phyloP scores from a whole-genome alignment of 164 flowering plant species.

The Annona squamosa region DNA sequence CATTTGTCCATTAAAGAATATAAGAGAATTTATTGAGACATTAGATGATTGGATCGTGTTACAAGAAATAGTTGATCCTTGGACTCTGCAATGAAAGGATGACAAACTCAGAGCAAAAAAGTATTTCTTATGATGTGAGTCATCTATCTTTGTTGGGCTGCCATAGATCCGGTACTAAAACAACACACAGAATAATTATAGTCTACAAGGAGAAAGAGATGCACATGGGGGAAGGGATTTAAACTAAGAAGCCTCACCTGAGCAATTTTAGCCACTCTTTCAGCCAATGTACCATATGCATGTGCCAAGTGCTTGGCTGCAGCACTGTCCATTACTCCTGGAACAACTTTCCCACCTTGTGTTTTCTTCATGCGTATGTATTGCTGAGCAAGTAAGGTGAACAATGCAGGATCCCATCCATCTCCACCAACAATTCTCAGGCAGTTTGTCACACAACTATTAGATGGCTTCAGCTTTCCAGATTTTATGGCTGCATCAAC shows the following conservation, averaged over 20 bases:
- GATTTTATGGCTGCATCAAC: constrained; percentile 82
- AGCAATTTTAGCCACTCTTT: constrained; percentile 78
- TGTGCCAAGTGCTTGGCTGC: constrained; percentile 89
- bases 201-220: too few species aligned
- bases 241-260: constrained; percentile 48
- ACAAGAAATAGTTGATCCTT: too few species aligned
- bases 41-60: too few species aligned
- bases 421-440: constrained; percentile 73
- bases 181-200: too few species aligned
- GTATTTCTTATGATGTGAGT: too few species aligned
- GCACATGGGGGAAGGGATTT: not conserved
- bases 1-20: too few species aligned
- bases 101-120: too few species aligned
- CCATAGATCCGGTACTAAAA: too few species aligned
- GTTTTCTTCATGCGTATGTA: constrained; percentile 81
- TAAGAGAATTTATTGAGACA: too few species aligned
- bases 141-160: too few species aligned
- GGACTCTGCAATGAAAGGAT: too few species aligned
- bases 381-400: constrained; percentile 85
- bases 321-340: constrained; percentile 94
- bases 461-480: constrained; percentile 68
- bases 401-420: constrained; percentile 88
- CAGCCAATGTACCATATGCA: constrained; percentile 85
- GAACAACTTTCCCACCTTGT: constrained; percentile 73
- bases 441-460: constrained; percentile 48